Conservation (phyloP, 2,329 filamentous ascomycete genomes). For the Diatrype stigma region DNA sequence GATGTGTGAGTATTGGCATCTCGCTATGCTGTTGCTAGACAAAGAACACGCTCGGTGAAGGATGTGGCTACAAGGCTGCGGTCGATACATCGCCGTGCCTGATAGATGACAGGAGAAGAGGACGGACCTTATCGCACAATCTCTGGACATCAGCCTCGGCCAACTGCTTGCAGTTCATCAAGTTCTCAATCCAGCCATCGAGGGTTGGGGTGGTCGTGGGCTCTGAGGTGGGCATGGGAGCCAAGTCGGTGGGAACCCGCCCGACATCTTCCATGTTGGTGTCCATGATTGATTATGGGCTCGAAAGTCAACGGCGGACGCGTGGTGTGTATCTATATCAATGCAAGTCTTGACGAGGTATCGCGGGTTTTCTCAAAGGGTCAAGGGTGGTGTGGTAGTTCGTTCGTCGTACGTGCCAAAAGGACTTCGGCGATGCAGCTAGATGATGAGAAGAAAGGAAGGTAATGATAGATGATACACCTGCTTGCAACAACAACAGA, state of each 20-base stretch:
- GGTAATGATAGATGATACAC: too few relatives aligned
- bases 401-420: too few relatives aligned
- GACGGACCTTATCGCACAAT: conserved; percentile 89
- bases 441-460: too few relatives aligned
- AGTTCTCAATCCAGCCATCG: conserved; percentile 96
- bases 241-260: conserved; percentile 75
- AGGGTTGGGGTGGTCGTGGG: conserved; percentile 87
- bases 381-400: too few relatives aligned
- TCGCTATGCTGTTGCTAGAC: background rate
- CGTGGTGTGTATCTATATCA: background rate
- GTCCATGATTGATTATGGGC: conserved; percentile 60
- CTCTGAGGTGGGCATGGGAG: conserved; percentile 64
- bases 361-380: background rate
- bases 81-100: conserved; percentile 1
- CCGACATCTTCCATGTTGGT: conserved; percentile 99
- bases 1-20: conserved; percentile 32
- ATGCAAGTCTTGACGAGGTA: background rate
- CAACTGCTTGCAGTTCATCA: conserved; percentile 99
- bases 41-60: background rate
- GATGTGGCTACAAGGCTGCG: background rate
- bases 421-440: background rate
- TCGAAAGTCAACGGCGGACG: background rate
- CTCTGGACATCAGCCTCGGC: conserved; percentile 91
- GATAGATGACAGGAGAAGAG: conserved; percentile 8
- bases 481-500: too few relatives aligned